A percentile compares a stretch with the other conserved stretches of the same genome.
Evolutionary conservation across 2,329 filamentous ascomycete genomes (phyloP).

Genomic region (Monascus ruber): DNA sequence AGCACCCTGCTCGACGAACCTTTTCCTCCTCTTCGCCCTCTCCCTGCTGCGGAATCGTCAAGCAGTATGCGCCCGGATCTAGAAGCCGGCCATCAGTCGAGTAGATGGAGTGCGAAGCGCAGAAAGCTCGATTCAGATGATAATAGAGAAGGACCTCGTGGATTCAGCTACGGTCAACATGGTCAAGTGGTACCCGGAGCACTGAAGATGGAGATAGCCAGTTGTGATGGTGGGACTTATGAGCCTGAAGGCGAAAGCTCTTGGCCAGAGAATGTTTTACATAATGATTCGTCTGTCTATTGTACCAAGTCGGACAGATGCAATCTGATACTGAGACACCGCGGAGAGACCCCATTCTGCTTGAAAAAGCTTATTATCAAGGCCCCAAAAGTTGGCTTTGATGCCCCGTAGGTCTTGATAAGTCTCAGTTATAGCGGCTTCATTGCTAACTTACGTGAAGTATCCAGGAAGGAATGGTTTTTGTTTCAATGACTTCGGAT

Average conservation of each 20-base stretch:
- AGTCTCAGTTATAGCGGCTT: conserved; percentile 1
- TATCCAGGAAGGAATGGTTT: conserved; percentile 84
- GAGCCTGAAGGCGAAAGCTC: conserved; percentile 46
- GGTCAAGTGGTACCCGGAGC: conserved; percentile 77
- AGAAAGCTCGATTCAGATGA: conserved; percentile 59
- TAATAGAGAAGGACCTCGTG: conserved; percentile 33
- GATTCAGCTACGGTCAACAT: conserved; percentile 71
- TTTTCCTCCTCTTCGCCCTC: conserved; percentile 12
- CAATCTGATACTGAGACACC: conserved; percentile 75
- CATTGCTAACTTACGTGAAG: conserved; percentile 38
- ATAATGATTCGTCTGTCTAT: conserved; percentile 73
- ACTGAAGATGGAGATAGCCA: conserved; percentile 76
- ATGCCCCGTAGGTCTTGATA: conserved; percentile 59
- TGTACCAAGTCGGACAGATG: conserved; percentile 80
- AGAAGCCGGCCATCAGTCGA: conserved; percentile 14
- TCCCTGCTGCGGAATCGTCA: conserved; percentile 15
- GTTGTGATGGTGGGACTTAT: conserved; percentile 70
- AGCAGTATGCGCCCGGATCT: conserved; percentile 15
- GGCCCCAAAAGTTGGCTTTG: conserved; percentile 69
- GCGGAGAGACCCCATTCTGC: conserved; percentile 67
- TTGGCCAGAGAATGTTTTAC: conserved; percentile 69
- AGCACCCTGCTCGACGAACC: conserved; percentile 15
- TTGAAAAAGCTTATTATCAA: conserved; percentile 81
- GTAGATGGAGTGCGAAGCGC: conserved; percentile 49
- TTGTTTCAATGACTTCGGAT: conserved; percentile 74